These are phyloP conservation scores for Mycena floridula DNA, from an alignment of 768 basidiomycete genomes.

Conservation along the genomic window DNA sequence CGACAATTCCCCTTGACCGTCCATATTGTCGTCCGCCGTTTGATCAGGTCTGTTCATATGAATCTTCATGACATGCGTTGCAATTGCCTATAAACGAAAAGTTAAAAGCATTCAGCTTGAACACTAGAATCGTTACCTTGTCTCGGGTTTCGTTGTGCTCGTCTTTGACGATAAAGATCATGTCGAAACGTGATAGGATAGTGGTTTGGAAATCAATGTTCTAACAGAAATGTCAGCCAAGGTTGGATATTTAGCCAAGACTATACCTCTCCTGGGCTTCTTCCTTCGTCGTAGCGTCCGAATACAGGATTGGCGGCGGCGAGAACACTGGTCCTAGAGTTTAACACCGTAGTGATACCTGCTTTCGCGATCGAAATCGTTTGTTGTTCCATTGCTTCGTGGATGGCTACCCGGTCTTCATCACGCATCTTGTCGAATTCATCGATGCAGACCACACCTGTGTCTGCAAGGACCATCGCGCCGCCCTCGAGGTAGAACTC, in stretches of 20 bases:
- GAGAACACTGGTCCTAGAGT: conserved; percentile 91
- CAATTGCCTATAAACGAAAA: conserved; percentile 64
- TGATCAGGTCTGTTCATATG: conserved; percentile 91
- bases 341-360: conserved; percentile 95
- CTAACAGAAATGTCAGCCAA: conserved; percentile 22
- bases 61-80: conserved; percentile 96
- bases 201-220: conserved; percentile 99
- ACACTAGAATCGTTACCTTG: conserved; percentile 43
- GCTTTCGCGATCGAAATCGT: conserved; percentile 99
- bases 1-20: conserved; percentile 82
- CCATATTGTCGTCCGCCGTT: conserved; percentile 55
- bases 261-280: conserved; percentile 90
- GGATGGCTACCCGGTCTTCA: conserved; percentile 97
- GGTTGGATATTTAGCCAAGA: not conserved
- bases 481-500: conserved; percentile 99
- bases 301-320: conserved; percentile 98
- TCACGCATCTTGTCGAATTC: conserved; percentile 99
- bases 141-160: conserved; percentile 95
- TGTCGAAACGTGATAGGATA: conserved; percentile 96
- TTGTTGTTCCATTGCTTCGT: conserved; percentile 99
- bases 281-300: conserved; percentile 94
- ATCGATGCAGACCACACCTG: conserved; percentile 98
- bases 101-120: conserved; percentile 1
- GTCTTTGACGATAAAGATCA: conserved; percentile 99
- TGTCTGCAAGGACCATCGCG: conserved; percentile 98